Conservation (phyloP, 345 rosid species). For the Psidium friedrichsthalianum region DNA sequence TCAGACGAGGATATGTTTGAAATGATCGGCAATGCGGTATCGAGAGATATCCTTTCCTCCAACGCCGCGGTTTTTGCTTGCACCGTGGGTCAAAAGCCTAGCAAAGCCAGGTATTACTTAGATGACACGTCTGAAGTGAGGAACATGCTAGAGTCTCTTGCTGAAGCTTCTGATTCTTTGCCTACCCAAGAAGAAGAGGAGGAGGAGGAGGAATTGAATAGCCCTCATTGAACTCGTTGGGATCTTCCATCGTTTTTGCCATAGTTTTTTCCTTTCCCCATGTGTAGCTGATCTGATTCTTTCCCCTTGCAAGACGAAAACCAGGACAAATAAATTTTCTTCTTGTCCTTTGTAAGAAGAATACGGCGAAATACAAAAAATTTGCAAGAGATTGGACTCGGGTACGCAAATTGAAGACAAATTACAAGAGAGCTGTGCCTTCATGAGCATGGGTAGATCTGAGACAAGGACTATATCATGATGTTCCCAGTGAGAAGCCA, state of each 20-base stretch:
- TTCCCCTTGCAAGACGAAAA: background rate
- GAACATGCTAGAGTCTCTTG: slow-evolving; percentile 34
- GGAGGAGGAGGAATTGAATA: background rate
- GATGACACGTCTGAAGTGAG: slow-evolving; percentile 36
- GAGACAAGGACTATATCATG: background rate
- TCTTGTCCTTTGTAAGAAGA: background rate
- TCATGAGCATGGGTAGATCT: background rate
- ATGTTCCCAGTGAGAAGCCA: background rate
- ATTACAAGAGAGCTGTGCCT: background rate
- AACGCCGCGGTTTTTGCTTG: slow-evolving; percentile 33
- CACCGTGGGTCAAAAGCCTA: slow-evolving; percentile 50
- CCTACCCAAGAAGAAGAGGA: background rate
- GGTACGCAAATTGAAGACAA: background rate
- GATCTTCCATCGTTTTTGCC: background rate
- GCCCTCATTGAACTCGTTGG: background rate
- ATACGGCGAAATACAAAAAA: background rate
- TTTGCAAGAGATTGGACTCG: background rate
- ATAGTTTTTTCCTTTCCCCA: background rate
- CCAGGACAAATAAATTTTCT: background rate
- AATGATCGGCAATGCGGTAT: slow-evolving; percentile 21
- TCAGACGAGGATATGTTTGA: slow-evolving; percentile 64
- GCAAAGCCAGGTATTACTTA: slow-evolving; percentile 47
- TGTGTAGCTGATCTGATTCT: background rate
- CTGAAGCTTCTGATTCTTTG: slow-evolving; percentile 13
- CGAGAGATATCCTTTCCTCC: slow-evolving; percentile 16